These are phyloP conservation scores for Butyriboletus loyo DNA, from an alignment of 768 basidiomycete genomes.

Conservation along the genomic window DNA sequence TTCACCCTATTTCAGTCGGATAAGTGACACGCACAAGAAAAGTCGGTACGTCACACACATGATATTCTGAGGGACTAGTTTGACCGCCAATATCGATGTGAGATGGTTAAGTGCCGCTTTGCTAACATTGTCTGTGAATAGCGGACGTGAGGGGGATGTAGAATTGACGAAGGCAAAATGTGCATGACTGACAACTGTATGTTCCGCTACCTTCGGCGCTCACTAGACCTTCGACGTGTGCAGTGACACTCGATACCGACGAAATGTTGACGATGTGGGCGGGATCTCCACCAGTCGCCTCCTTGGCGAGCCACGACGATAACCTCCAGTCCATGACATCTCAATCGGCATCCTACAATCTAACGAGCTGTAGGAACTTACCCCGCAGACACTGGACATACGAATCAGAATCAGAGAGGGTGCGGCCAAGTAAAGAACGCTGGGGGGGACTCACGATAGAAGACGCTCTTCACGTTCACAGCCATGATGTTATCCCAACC, in stretches of 20 bases:
- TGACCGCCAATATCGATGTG: conserved; percentile 66
- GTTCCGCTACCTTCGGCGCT: conserved; percentile 59
- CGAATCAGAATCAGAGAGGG: background rate
- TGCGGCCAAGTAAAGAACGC: background rate
- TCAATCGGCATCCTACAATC: background rate
- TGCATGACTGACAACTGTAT: conserved; percentile 71
- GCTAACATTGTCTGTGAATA: conserved; percentile 62
- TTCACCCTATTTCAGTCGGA: conserved; percentile 55
- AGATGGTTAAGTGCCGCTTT: conserved; percentile 89
- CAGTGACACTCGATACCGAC: conserved; percentile 58
- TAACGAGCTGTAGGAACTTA: conserved; percentile 15
- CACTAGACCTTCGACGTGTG: conserved; percentile 46
- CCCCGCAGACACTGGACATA: conserved; percentile 43
- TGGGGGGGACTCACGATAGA: conserved; percentile 58
- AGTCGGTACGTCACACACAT: conserved; percentile 46
- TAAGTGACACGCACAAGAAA: background rate
- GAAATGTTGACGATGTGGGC: conserved; percentile 83
- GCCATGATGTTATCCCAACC: conserved; percentile 85
- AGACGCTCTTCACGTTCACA: conserved; percentile 83
- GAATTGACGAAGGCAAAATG: background rate
- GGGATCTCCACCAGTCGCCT: conserved; percentile 59
- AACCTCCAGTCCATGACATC: conserved; percentile 9
- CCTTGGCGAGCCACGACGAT: conserved; percentile 60
- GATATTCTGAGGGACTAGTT: conserved; percentile 56
- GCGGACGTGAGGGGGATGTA: background rate